A percentile compares a stretch with the other conserved stretches of the same genome.
Evolutionary conservation across 495 filamentous ascomycete species (phyloP).

Genomic region (Hapsidospora chrysogenum): DNA sequence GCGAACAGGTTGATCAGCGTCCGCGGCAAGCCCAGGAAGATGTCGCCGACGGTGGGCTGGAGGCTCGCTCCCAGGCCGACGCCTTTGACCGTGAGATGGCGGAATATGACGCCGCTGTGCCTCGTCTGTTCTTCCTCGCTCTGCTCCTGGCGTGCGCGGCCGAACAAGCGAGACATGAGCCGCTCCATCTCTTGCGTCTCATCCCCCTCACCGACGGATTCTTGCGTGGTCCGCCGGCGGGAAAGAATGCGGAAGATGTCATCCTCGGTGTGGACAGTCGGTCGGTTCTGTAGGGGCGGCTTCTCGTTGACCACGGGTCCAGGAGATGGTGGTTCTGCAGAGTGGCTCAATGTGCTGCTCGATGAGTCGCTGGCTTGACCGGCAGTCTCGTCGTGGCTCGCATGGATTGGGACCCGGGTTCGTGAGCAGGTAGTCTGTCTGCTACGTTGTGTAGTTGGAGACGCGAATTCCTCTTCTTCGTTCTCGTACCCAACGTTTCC

Average conservation of each 20-base stretch:
- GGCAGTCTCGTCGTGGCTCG: not conserved
- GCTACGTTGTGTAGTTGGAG: no score
- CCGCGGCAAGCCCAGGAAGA: slow-evolving; percentile 41
- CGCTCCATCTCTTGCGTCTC: slow-evolving; percentile 25
- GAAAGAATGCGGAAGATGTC: slow-evolving; percentile 34
- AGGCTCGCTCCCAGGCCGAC: slow-evolving; percentile 48
- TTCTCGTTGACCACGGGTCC: not conserved
- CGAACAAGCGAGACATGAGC: slow-evolving; percentile 25
- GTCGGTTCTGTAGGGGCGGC: slow-evolving; percentile 1
- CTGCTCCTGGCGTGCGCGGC: slow-evolving; percentile 37
- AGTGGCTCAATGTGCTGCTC: not conserved
- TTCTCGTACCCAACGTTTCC: not conserved
- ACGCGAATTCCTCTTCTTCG: no score
- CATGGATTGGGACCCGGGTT: not conserved
- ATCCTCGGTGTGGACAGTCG: slow-evolving; percentile 22
- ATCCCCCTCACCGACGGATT: slow-evolving; percentile 5
- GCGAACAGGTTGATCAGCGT: slow-evolving; percentile 29
- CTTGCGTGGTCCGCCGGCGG: slow-evolving; percentile 22
- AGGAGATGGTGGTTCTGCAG: not conserved
- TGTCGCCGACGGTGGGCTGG: slow-evolving; percentile 44
- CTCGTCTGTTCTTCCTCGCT: slow-evolving; percentile 48
- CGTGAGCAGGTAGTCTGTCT: not conserved
- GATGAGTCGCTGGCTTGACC: not conserved
- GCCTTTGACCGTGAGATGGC: slow-evolving; percentile 49
- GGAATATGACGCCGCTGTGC: slow-evolving; percentile 29